Base-by-base conservation (phyloP, 2,329 filamentous ascomycete species). In the Pestalotiopsis fici region DNA sequence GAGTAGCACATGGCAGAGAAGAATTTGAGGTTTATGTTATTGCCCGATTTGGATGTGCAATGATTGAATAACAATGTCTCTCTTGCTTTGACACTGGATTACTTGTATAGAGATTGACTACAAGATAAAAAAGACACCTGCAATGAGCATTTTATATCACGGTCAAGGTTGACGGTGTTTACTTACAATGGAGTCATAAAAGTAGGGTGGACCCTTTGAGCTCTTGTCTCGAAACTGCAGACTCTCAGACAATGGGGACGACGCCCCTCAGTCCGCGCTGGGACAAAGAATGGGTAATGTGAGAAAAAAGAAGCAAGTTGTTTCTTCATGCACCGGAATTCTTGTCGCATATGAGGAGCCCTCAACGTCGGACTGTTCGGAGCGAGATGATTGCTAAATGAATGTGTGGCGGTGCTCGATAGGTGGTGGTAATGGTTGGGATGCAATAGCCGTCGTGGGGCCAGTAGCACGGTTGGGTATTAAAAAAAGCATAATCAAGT, bases 1-100 rank as follows among this genome's bases (percentile, higher is more conserved):
- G 60, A 50, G 35, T 71, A 70, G 62, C 70, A 71, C 70, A 71
- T 71, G 4, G 31, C 43, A n/a, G 43, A 18, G 43, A n/a, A 21
- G 61, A 43, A 18, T 11, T 9, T 61, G 13, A 25, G 57, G n/a
- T n/a, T 23, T 35, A 11, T 35, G 31, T 35, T 1, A 11, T 35
- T 9, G 31, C 31, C 31, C 11, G n/a, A 7, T 35, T 11, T 35
- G 31, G 31, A 35, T 11, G 11, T 7, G 31, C 11, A 11, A 35
- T 35, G 11, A 11, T 35, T 35, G 31, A 2, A 35, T 7, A 35
- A 35, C 31, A 35, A 35, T 0, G n/a, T 50, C 43, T 50, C 43
- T 18, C 43, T 50, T 1, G 6, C 43, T 18, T 50, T 50, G 0
- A 6, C 4, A 3, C n/a, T 18, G 9, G 18, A 50, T 21, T 21